A percentile compares a stretch with the other conserved stretches of the same genome.
Conservation (phyloP, 1,284 basidiomycete genomes). For the Ustilago curta region DNA sequence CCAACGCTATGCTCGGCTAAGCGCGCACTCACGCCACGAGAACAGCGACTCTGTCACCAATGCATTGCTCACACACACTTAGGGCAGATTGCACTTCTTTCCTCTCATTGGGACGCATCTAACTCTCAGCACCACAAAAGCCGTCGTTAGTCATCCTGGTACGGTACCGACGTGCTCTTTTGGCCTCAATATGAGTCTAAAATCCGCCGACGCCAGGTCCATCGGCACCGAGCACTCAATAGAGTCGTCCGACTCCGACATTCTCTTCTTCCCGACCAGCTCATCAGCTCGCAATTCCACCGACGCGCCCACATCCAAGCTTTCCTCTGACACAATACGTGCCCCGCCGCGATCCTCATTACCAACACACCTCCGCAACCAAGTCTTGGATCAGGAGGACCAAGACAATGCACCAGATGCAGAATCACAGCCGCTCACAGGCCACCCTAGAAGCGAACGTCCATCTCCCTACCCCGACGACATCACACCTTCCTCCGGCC, state of each 20-base stretch:
- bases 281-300: conserved; percentile 37
- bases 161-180: not conserved
- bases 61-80: not conserved
- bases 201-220: conserved; percentile 23
- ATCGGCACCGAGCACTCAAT: conserved; percentile 27
- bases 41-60: not conserved
- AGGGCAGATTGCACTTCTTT: not conserved
- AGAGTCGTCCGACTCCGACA: conserved; percentile 37
- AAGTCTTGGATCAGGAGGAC: conserved; percentile 11
- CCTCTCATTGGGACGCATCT: not conserved
- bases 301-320: conserved; percentile 18
- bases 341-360: not conserved
- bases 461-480: conserved; percentile 31
- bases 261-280: conserved; percentile 46
- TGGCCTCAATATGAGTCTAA: conserved; percentile 19
- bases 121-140: not conserved
- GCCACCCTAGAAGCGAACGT: conserved; percentile 10
- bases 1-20: conserved; percentile 15
- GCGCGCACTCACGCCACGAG: not conserved
- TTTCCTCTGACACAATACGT: conserved; percentile 47
- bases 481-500: conserved; percentile 6
- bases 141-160: no score
- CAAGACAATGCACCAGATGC: conserved; percentile 20
- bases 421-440: conserved; percentile 34
- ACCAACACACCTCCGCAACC: conserved; percentile 12